Conservation (phyloP, 257 asterid species). For the Knoxia roxburghii region DNA sequence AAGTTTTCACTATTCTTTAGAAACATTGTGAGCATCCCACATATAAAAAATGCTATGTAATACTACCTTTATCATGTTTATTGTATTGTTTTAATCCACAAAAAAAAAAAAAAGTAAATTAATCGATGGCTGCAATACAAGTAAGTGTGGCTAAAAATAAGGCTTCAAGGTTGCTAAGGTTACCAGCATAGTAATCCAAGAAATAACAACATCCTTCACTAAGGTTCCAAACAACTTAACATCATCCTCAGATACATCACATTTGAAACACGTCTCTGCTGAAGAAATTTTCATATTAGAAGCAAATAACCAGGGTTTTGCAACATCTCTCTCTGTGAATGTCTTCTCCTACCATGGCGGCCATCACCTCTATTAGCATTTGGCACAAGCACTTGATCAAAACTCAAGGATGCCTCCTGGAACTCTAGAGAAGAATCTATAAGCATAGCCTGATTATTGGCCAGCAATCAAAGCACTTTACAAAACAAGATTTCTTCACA, state of each 20-base stretch:
- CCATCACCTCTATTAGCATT: conserved; percentile 17
- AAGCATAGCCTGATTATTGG: conserved; percentile 24
- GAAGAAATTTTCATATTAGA: conserved; percentile 39
- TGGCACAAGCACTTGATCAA: conserved; percentile 48
- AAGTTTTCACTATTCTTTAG: no score
- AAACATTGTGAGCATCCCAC: no score
- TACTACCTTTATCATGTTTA: no score
- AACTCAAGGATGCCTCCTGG: conserved; percentile 21
- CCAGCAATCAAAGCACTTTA: conserved; percentile 50
- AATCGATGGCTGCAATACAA: no score
- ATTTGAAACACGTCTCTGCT: conserved; percentile 45
- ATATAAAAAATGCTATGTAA: no score
- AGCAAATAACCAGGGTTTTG: conserved; percentile 24
- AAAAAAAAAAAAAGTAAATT: no score
- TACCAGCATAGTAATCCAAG: conserved; percentile 41
- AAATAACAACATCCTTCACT: conserved; percentile 35
- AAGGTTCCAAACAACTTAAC: conserved; percentile 27
- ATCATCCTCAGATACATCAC: conserved; percentile 34
- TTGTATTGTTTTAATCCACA: no score
- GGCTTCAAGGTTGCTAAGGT: no score
- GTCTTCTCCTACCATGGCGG: conserved; percentile 33
- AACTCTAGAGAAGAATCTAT: conserved; percentile 26
- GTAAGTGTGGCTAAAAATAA: no score
- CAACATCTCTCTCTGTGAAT: conserved; percentile 46
- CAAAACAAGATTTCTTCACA: conserved; percentile 45